Percentiles rank a stretch among this genome's conserved stretches.
Evolutionary conservation across 2,329 filamentous ascomycete genomes (phyloP).

Genomic region (Pseudopyrenochaeta lycopersici): DNA sequence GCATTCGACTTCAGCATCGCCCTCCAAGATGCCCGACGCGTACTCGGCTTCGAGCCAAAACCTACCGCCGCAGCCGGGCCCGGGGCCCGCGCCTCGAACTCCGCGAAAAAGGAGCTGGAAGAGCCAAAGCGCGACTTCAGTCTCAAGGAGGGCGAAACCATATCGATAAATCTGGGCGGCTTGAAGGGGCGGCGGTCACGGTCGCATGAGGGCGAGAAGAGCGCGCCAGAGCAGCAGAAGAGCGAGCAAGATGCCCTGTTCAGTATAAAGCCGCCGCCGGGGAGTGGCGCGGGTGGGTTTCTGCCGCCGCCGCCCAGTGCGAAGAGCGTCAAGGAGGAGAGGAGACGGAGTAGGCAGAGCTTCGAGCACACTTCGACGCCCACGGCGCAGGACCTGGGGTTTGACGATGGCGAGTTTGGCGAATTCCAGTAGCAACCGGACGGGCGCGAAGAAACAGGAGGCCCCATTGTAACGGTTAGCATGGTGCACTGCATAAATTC

Average conservation of each 20-base stretch:
- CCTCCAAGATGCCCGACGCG: constrained; percentile 79
- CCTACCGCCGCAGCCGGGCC: constrained; percentile 21
- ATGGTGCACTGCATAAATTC: constrained; percentile 14
- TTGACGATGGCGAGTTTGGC: constrained; percentile 88
- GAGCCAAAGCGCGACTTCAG: constrained; percentile 77
- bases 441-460: neutral
- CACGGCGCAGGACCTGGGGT: constrained; percentile 72
- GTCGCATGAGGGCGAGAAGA: constrained; percentile 51
- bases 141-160: constrained; percentile 88
- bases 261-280: constrained; percentile 77
- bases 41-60: constrained; percentile 67
- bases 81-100: constrained; percentile 20
- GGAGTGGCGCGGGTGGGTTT: constrained; percentile 50
- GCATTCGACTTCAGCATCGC: constrained; percentile 87
- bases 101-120: constrained; percentile 49
- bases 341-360: constrained; percentile 62
- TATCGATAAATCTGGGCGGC: constrained; percentile 78
- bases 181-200: constrained; percentile 57
- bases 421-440: constrained; percentile 71
- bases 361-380: constrained; percentile 36
- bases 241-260: constrained; percentile 65
- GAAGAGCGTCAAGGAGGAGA: constrained; percentile 68
- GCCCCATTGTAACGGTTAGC: constrained; percentile 19
- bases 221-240: constrained; percentile 37
- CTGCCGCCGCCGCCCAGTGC: constrained; percentile 74